Conservation (phyloP, 129 eudicot genomes). For the Flaveria bidentis region DNA sequence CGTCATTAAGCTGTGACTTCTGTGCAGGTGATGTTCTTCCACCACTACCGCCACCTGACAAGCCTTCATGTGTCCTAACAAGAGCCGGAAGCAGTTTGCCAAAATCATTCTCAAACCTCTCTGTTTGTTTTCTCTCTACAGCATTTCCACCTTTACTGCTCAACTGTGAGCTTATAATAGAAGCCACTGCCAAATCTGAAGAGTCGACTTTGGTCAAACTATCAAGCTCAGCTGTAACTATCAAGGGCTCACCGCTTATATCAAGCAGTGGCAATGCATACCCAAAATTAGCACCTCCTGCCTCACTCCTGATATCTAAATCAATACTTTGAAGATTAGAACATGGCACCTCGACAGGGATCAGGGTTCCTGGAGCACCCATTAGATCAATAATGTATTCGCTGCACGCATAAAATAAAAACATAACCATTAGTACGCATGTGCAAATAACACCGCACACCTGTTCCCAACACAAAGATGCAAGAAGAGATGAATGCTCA, state of each 20-base stretch:
- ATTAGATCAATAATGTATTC: conserved; percentile 91
- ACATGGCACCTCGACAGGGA: conserved; percentile 83
- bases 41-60: conserved; percentile 30
- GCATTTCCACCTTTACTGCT: conserved; percentile 29
- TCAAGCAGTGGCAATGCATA: conserved; percentile 40
- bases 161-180: conserved; percentile 31
- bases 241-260: conserved; percentile 37
- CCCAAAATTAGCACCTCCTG: conserved; percentile 38
- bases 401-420: conserved; percentile 41
- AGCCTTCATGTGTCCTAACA: conserved; percentile 37
- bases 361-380: conserved; percentile 98
- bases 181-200: conserved; percentile 40
- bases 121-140: conserved; percentile 37
- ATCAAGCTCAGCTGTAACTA: conserved; percentile 33
- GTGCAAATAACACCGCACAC: not conserved
- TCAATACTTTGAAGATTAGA: conserved; percentile 52
- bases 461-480: conserved; percentile 15
- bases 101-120: conserved; percentile 52
- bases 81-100: conserved; percentile 50
- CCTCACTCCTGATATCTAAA: conserved; percentile 48
- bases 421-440: not conserved
- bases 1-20: conserved; percentile 56
- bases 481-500: conserved; percentile 1
- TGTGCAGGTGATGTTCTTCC: conserved; percentile 57
- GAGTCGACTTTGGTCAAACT: conserved; percentile 36